Percentiles rank a stretch among this genome's conserved stretches.
Evolutionary conservation across 2,329 filamentous ascomycete species (phyloP).

Genomic region (Xylariaceae sp.): DNA sequence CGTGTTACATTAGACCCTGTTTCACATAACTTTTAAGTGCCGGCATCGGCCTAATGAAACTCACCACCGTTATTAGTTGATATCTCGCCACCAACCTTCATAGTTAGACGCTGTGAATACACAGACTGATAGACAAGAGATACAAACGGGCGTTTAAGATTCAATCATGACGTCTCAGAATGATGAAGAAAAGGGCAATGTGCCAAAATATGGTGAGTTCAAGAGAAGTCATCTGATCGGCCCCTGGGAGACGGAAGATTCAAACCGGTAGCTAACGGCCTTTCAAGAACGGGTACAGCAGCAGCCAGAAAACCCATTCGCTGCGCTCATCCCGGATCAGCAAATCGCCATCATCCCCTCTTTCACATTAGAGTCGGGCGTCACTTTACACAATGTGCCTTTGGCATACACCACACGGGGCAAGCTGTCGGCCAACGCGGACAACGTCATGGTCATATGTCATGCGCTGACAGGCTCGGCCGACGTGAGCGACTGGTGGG

Average conservation of each 20-base stretch:
- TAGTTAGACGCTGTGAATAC: too few species aligned
- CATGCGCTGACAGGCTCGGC: slow-evolving; percentile 82
- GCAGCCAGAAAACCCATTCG: slow-evolving; percentile 90
- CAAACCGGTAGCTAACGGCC: slow-evolving; percentile 54
- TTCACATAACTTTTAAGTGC: too few species aligned
- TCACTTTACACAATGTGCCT: slow-evolving; percentile 69
- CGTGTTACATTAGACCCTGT: slow-evolving; percentile 2
- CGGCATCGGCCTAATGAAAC: too few species aligned
- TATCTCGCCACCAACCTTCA: background rate
- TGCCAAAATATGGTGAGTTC: slow-evolving; percentile 33
- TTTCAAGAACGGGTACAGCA: slow-evolving; percentile 58
- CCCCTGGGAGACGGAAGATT: background rate
- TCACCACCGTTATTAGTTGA: too few species aligned
- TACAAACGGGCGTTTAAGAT: too few species aligned
- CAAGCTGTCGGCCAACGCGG: slow-evolving; percentile 50
- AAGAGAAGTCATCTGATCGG: slow-evolving; percentile 2
- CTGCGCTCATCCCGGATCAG: slow-evolving; percentile 80
- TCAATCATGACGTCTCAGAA: slow-evolving; percentile 24
- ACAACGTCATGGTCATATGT: slow-evolving; percentile 72
- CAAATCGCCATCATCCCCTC: slow-evolving; percentile 78
- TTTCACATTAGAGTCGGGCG: slow-evolving; percentile 90
- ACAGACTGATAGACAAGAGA: too few species aligned
- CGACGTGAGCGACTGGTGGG: slow-evolving; percentile 86
- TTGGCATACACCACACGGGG: slow-evolving; percentile 64
- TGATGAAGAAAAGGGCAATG: slow-evolving; percentile 13